Percentiles rank a stretch among this genome's conserved stretches.
Evolutionary conservation across 805 yeast species (phyloP).

Genomic region (Saccharomycopsis sp.): DNA sequence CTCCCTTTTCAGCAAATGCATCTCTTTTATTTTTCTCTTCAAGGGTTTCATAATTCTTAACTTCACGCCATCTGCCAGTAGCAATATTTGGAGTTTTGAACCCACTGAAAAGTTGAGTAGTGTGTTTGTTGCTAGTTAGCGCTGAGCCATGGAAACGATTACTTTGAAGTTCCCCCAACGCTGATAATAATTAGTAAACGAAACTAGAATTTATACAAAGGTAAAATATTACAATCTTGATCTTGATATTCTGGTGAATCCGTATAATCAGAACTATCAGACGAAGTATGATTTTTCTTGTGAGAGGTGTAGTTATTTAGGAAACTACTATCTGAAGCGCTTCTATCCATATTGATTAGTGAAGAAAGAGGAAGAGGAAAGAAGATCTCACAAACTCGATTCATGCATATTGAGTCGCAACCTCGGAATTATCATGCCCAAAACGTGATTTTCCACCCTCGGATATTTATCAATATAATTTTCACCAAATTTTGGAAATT

Average conservation of each 20-base stretch:
- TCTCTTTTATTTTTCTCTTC: slow-evolving; percentile 30
- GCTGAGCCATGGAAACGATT: not conserved
- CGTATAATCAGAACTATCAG: slow-evolving; percentile 22
- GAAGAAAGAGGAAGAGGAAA: no score
- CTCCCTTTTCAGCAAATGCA: slow-evolving; percentile 33
- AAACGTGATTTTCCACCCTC: no score
- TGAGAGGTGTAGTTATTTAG: no score
- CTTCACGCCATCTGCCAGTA: slow-evolving; percentile 57
- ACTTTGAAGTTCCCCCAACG: not conserved
- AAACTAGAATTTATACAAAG: not conserved
- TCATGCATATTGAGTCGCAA: no score
- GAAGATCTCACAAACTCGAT: no score
- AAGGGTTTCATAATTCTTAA: slow-evolving; percentile 21
- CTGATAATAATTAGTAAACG: slow-evolving; percentile 8
- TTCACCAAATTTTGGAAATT: not conserved
- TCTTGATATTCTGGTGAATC: slow-evolving; percentile 28
- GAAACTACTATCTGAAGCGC: no score
- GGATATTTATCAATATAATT: not conserved
- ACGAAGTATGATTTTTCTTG: no score
- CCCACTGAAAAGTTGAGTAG: slow-evolving; percentile 77
- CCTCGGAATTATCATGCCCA: no score
- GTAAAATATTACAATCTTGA: slow-evolving; percentile 5
- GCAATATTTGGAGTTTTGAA: slow-evolving; percentile 94
- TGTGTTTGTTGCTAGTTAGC: slow-evolving; percentile 28
- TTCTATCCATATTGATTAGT: no score